Evolutionary conservation across 345 rosid genomes (phyloP).

Genomic region (Lepidium africanum): DNA sequence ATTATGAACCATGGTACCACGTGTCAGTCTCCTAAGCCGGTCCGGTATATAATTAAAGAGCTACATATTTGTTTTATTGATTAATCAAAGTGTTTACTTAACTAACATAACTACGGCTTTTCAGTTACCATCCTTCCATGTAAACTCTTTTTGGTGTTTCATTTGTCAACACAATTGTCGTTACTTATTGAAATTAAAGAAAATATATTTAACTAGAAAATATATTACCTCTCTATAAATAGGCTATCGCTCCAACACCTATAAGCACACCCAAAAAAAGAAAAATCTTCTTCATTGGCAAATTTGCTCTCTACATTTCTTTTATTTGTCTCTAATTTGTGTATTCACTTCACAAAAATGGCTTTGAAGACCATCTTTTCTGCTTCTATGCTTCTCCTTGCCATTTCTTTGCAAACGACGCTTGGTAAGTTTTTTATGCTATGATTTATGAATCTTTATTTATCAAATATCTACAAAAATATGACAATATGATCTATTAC

Average conservation of each 20-base stretch:
- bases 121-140: neutral
- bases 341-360: slow-evolving; percentile 9
- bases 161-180: neutral
- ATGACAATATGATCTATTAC: neutral
- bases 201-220: neutral
- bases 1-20: too few species aligned
- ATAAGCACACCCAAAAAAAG: neutral
- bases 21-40: too few species aligned
- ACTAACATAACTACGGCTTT: neutral
- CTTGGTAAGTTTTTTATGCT: slow-evolving; percentile 5
- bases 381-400: slow-evolving; percentile 11
- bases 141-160: neutral
- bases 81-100: neutral
- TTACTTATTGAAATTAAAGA: neutral
- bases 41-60: neutral
- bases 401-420: slow-evolving; percentile 7
- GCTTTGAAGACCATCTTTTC: slow-evolving; percentile 6
- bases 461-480: neutral
- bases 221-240: slow-evolving; percentile 5
- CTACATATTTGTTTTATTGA: neutral
- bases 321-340: neutral
- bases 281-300: neutral
- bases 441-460: neutral
- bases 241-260: neutral
- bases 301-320: neutral